Evolutionary conservation across 768 basidiomycete genomes (phyloP).

Genomic region (Polyporus arcularius): DNA sequence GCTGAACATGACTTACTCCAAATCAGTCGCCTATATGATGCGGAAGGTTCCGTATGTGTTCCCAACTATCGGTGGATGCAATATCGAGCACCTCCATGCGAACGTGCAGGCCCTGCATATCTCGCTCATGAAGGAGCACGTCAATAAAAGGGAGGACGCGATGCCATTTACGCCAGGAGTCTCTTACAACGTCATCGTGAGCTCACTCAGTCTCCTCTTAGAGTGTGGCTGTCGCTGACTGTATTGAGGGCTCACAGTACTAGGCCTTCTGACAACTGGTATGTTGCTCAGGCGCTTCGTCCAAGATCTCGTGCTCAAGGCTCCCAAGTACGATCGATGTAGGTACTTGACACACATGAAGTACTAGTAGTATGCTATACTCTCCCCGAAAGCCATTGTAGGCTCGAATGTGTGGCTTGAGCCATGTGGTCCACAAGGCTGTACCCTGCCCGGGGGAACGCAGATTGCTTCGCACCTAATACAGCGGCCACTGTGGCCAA

Average conservation of each 20-base stretch:
- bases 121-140: slow-evolving; percentile 23
- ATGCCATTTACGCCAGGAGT: slow-evolving; percentile 28
- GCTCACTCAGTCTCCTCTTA: background rate
- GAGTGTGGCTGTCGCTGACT: background rate
- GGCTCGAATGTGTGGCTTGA: too few species aligned
- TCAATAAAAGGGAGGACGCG: slow-evolving; percentile 23
- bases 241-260: slow-evolving; percentile 17
- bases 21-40: slow-evolving; percentile 32
- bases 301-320: too few species aligned
- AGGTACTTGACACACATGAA: too few species aligned
- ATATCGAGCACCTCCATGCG: slow-evolving; percentile 21
- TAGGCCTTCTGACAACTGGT: slow-evolving; percentile 25
- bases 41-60: slow-evolving; percentile 29
- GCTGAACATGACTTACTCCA: background rate
- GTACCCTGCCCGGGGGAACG: too few species aligned
- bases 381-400: too few species aligned
- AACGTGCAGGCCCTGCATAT: slow-evolving; percentile 20
- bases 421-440: too few species aligned
- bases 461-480: too few species aligned
- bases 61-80: slow-evolving; percentile 21
- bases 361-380: too few species aligned
- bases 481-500: too few species aligned
- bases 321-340: too few species aligned
- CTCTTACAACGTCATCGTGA: slow-evolving; percentile 15
- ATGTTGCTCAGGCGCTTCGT: slow-evolving; percentile 19